Evolutionary conservation across 495 filamentous ascomycete genomes (phyloP), one percentile per base, ranked within the genome.

Genomic region (Neurospora sp.): DNA sequence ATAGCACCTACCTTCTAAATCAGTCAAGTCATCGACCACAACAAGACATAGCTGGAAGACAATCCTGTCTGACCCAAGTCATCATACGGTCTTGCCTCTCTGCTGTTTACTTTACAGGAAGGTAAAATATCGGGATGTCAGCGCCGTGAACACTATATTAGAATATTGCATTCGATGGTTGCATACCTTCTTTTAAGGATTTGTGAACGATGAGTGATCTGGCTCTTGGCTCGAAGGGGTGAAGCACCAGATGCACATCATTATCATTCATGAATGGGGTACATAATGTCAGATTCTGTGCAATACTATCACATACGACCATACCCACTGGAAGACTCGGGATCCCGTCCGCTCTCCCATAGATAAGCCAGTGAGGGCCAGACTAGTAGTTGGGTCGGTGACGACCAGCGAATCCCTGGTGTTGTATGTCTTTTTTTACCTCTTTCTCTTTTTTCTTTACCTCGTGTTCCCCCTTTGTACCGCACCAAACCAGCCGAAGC

Each of bases 261-360:
- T 20, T 20, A 46, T 5, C 0, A 10, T 1, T 9, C 3, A 1
- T 3, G 40, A 9, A 31, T 31, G 8, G 0, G 18, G 1, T 46
- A 46, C 42, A 46, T 46, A 46, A 20, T 18, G 0, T 3, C 4
- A n/a, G 1, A 1, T 0, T 1, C 18, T 10, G 0, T 4, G 0
- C 2, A 8, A 16, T 18, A 10, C 0, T 5, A 46, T 20, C 9
- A 46, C 42, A 44, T 44, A 44, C 41, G 41, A 44, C 41, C 41
- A 44, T 44, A 44, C 41, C 41, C 41, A 44, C 41, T n/a, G 41
- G 16, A 44, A 44, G n/a, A n/a, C 41, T 44, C 83, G 84, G 83
- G 80, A 83, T 83, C 83, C 84, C 84, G 84, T 86, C 83, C 83
- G 84, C 82, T 85, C 84, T 83, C 81, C 82, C 84, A 78, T 84